A percentile compares a stretch with the other conserved stretches of the same genome.
These are phyloP conservation scores for Lyophyllum decastes DNA, from an alignment of 768 basidiomycete genomes.

Conservation along the genomic window DNA sequence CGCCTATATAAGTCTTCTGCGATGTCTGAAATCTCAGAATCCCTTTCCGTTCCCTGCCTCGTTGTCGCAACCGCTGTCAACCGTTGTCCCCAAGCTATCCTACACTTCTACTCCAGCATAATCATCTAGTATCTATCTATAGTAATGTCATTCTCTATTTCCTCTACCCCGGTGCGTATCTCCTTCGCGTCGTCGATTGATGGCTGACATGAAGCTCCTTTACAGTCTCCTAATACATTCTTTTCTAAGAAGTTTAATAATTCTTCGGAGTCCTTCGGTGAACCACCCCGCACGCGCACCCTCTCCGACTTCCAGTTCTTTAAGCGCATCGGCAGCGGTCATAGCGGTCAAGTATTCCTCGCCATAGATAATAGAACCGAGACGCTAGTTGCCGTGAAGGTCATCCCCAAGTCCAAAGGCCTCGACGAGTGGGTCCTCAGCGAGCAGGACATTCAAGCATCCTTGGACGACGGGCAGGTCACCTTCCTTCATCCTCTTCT, in stretches of 20 bases:
- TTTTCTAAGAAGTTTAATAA: not conserved
- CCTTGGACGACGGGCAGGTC: not conserved
- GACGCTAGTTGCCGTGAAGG: slow-evolving; percentile 4
- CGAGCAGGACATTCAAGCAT: slow-evolving; percentile 1
- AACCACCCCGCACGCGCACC: not conserved
- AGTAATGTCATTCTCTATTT: not conserved
- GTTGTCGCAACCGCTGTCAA: not conserved
- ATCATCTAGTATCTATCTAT: not conserved
- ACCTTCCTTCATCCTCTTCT: slow-evolving; percentile 4
- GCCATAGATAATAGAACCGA: not conserved
- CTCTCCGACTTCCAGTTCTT: slow-evolving; percentile 3
- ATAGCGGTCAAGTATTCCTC: slow-evolving; percentile 2
- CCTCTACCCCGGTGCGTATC: not conserved
- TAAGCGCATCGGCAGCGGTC: slow-evolving; percentile 4
- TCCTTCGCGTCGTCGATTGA: not conserved
- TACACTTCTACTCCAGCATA: not conserved
- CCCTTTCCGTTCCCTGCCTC: not conserved
- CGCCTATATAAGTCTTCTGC: slow-evolving; percentile 7
- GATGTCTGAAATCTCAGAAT: not conserved
- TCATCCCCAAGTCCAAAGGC: not conserved
- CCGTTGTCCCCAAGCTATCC: not conserved
- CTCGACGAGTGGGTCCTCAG: not conserved
- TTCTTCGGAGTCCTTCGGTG: not conserved
- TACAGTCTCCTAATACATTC: not conserved
- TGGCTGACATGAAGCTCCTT: not conserved